Evolutionary conservation across 1,139 yeast genomes (phyloP), one percentile per base, ranked within the genome.

Genomic region (Taphrina wiesneri): DNA sequence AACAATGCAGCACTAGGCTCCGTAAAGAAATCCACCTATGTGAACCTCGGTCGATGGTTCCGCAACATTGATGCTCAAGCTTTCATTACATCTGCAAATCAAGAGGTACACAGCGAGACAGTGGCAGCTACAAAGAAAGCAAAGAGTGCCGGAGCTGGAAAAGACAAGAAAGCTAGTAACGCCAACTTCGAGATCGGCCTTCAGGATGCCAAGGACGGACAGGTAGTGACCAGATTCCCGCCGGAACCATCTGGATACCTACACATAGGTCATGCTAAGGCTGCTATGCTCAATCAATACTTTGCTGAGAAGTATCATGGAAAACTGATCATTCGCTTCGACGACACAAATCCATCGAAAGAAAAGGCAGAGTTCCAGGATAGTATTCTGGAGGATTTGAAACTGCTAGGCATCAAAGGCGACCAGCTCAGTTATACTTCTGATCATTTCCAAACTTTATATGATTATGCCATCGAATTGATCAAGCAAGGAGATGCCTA

Each of bases 171-270:
- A 78, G 91, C 67, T 36, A 28, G 60, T 19, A 69, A 67, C 46
- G 98, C 98, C 68, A 91, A 87, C 77, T 93, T 88, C 73, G 97
- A 91, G 76, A 93, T 93, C 74, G 96, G 90, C 73, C 84, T 93
- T 71, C 88, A 89, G 68, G 96, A 86, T 75, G 99, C 98, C 68
- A 85, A 84, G 74, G 86, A 88, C 70, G 99, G 99, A 70, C 82
- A 91, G 78, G 98, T 93, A 67, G 98, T 93, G 67, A 93, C 98
- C 65, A 88, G 99, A 80, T 93, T 93, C 86, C 98, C 98, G 72
- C 96, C 96, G 70, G 88, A 85, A 77, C 88, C 88, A 65, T 88
- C 96, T 80, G 98, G 98, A 81, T 92, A 90, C 79, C 83, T 93
- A 77, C 93, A 87, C 84, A 93, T 87, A 79, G 98, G 99, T 73